These are phyloP conservation scores for Mycosphaerella sp. DNA, from an alignment of 2,329 filamentous ascomycete genomes.

Conservation along the genomic window DNA sequence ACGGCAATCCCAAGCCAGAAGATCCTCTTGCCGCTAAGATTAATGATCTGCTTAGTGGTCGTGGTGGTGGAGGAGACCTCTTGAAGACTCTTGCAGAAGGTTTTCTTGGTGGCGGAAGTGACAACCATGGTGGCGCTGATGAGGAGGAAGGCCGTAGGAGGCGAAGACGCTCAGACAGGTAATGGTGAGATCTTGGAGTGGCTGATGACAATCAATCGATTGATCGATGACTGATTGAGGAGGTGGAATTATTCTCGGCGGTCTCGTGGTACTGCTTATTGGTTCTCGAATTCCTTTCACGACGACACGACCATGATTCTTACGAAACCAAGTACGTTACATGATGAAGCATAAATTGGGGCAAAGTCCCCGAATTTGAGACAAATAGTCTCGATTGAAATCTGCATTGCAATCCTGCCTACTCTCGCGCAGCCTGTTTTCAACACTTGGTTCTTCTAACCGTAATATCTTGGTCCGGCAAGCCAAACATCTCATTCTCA, in stretches of 20 bases:
- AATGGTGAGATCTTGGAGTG: background rate
- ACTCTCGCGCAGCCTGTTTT: no score
- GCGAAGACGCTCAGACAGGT: slow-evolving; percentile 18
- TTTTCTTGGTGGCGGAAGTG: slow-evolving; percentile 10
- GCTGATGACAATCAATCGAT: background rate
- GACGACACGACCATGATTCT: slow-evolving; percentile 3
- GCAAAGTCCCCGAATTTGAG: background rate
- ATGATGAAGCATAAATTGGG: background rate
- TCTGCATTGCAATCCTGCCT: no score
- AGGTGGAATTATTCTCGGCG: background rate
- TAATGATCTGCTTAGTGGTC: slow-evolving; percentile 29
- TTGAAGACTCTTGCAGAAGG: slow-evolving; percentile 26
- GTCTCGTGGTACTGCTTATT: background rate
- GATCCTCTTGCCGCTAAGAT: slow-evolving; percentile 29
- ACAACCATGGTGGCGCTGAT: slow-evolving; percentile 9
- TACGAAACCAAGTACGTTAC: background rate
- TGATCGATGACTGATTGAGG: background rate
- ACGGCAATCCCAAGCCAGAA: slow-evolving; percentile 30
- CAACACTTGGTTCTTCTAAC: no score
- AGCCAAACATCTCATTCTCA: no score
- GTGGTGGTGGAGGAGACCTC: slow-evolving; percentile 27
- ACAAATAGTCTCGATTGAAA: background rate
- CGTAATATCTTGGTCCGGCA: no score
- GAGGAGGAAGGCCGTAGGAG: slow-evolving; percentile 18
- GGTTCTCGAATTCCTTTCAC: background rate